Evolutionary conservation across 495 filamentous ascomycete genomes (phyloP).

Genomic region (Penicillium simplicissimum): DNA sequence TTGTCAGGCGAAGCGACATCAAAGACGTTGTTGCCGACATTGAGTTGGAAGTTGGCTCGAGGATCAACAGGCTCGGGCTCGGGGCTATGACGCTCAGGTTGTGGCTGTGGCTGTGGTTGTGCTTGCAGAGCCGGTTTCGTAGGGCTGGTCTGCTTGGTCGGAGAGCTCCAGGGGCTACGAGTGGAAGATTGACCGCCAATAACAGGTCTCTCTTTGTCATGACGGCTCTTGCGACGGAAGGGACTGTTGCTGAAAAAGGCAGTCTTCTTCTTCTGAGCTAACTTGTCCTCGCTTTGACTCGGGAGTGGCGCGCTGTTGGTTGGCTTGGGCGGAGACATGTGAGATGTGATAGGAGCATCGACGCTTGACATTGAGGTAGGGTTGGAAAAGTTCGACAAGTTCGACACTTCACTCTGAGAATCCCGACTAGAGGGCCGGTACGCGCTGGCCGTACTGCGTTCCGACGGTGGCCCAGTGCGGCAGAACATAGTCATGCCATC

Average conservation of each 20-base stretch:
- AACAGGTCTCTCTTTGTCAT: slow-evolving; percentile 69
- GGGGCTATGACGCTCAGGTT: slow-evolving; percentile 54
- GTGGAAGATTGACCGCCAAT: slow-evolving; percentile 18
- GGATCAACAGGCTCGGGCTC: slow-evolving; percentile 96
- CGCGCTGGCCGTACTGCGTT: slow-evolving; percentile 76
- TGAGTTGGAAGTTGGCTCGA: slow-evolving; percentile 90
- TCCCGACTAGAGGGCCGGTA: slow-evolving; percentile 84
- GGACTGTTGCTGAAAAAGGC: slow-evolving; percentile 96
- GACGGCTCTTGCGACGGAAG: slow-evolving; percentile 88
- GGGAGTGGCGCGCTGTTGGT: slow-evolving; percentile 49
- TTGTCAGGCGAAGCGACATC: slow-evolving; percentile 84
- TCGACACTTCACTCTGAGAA: slow-evolving; percentile 84
- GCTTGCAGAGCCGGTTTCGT: slow-evolving; percentile 29
- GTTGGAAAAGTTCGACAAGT: slow-evolving; percentile 55
- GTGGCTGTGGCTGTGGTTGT: slow-evolving; percentile 1
- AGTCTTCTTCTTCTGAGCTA: slow-evolving; percentile 78
- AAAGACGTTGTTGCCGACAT: slow-evolving; percentile 95
- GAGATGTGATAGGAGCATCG: slow-evolving; percentile 56
- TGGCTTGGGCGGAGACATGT: slow-evolving; percentile 69
- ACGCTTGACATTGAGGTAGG: slow-evolving; percentile 89
- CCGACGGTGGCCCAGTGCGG: slow-evolving; percentile 80
- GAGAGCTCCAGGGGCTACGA: slow-evolving; percentile 37
- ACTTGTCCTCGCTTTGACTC: slow-evolving; percentile 58
- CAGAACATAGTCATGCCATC: slow-evolving; percentile 99
- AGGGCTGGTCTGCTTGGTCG: slow-evolving; percentile 38